Conservation (phyloP, 2,329 filamentous ascomycete genomes). For the Neophaeococcomyces mojaviensis region DNA sequence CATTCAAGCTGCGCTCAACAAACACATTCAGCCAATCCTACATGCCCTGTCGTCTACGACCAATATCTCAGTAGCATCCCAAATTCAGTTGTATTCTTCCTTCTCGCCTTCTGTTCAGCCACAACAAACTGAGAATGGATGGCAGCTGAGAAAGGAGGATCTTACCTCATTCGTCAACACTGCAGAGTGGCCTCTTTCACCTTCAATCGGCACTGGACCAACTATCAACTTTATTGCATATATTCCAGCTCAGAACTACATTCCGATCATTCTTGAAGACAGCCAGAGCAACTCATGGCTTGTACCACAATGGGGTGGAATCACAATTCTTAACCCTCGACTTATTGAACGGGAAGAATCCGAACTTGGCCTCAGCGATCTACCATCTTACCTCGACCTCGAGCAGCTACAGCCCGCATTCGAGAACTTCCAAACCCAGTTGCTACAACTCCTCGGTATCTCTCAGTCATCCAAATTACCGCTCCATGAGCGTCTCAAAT, state of each 20-base stretch:
- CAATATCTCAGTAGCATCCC: slow-evolving; percentile 92
- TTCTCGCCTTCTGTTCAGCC: slow-evolving; percentile 58
- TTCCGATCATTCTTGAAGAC: slow-evolving; percentile 53
- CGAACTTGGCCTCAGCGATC: slow-evolving; percentile 11
- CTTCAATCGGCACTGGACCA: slow-evolving; percentile 79
- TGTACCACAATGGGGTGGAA: slow-evolving; percentile 89
- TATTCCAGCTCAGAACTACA: slow-evolving; percentile 62
- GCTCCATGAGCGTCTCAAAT: slow-evolving; percentile 74
- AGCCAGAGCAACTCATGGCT: slow-evolving; percentile 71
- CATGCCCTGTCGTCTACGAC: slow-evolving; percentile 73
- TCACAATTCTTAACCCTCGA: slow-evolving; percentile 57
- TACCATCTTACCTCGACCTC: slow-evolving; percentile 47
- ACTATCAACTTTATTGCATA: slow-evolving; percentile 96
- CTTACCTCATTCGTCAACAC: slow-evolving; percentile 94
- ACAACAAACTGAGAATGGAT: slow-evolving; percentile 38
- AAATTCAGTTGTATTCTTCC: slow-evolving; percentile 84
- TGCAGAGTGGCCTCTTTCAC: slow-evolving; percentile 92
- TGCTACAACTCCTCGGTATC: slow-evolving; percentile 78
- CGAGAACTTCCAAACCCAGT: slow-evolving; percentile 82
- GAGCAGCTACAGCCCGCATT: slow-evolving; percentile 70
- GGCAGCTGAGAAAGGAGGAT: slow-evolving; percentile 66
- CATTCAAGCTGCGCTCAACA: slow-evolving; percentile 69
- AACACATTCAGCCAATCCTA: slow-evolving; percentile 76
- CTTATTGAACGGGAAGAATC: slow-evolving; percentile 25
- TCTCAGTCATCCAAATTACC: slow-evolving; percentile 50